phyloP scores from a whole-genome alignment of 2,329 filamentous ascomycete genomes.

The Fusarium aywerte region DNA sequence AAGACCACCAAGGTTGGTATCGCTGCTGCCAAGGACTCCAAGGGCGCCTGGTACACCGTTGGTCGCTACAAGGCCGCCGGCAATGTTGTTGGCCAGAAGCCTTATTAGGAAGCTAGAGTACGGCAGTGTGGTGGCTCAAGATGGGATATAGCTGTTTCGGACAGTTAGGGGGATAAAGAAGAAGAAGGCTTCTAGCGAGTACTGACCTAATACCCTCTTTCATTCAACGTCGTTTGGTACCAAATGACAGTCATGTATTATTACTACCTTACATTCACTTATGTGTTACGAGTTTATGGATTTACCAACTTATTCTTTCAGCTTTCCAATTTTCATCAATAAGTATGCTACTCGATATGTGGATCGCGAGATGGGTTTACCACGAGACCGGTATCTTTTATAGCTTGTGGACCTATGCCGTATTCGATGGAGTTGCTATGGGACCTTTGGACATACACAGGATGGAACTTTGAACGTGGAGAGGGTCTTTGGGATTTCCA shows the following conservation, averaged over 20 bases:
- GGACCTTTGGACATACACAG: no score
- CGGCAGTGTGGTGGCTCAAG: fast-evolving
- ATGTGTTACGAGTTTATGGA: conserved; percentile 6
- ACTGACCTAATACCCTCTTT: conserved; percentile 29
- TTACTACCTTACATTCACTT: conserved; percentile 22
- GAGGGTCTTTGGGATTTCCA: neutral
- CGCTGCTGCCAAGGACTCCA: conserved; percentile 42
- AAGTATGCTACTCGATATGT: fast-evolving
- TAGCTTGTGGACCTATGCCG: no score
- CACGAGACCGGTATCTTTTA: neutral
- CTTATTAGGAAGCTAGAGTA: conserved; percentile 32
- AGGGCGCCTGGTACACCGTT: conserved; percentile 49
- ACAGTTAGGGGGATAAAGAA: neutral
- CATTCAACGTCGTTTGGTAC: neutral
- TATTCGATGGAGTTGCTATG: no score
- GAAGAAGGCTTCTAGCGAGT: neutral
- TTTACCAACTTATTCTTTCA: neutral
- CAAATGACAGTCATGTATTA: conserved; percentile 17
- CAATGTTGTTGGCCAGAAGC: conserved; percentile 47
- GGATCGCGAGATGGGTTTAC: fast-evolving
- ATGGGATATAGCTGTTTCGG: neutral
- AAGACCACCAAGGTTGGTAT: conserved; percentile 49
- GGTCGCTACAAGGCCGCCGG: conserved; percentile 50
- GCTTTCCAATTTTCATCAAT: fast-evolving
- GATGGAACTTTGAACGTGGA: neutral